These are phyloP conservation scores for Aspergillus japonicus DNA, from an alignment of 2,329 filamentous ascomycete species.

Conservation along the genomic window DNA sequence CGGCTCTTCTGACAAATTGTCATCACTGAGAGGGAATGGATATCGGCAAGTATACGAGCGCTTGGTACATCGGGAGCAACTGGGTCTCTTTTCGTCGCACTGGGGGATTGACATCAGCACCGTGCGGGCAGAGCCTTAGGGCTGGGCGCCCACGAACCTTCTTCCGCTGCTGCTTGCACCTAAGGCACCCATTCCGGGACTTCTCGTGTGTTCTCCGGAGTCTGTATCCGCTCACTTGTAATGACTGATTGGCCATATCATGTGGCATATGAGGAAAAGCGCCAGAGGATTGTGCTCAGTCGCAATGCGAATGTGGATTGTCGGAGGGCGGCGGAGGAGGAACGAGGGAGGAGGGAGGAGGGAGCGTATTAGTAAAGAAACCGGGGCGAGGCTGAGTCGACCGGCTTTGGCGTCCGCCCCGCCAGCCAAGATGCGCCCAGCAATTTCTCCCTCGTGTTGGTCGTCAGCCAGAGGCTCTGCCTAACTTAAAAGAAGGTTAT, in stretches of 20 bases:
- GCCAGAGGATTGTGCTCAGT: neutral
- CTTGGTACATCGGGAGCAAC: conserved; percentile 36
- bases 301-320: too few species aligned
- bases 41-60: conserved; percentile 32
- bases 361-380: conserved; percentile 8
- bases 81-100: conserved; percentile 38
- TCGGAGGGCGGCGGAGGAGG: neutral
- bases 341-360: neutral
- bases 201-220: conserved; percentile 31
- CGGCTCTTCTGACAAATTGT: conserved; percentile 8
- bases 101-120: conserved; percentile 19
- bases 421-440: neutral
- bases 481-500: neutral
- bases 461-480: neutral
- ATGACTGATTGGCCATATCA: neutral
- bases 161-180: conserved; percentile 38
- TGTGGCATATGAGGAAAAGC: neutral
- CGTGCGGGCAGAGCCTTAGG: neutral
- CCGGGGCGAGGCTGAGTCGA: neutral
- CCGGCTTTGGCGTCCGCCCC: neutral
- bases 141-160: conserved; percentile 27
- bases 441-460: neutral
- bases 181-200: conserved; percentile 35
- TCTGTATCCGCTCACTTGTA: conserved; percentile 13
- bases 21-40: conserved; percentile 10